Evolutionary conservation across 2,329 filamentous ascomycete species (phyloP).

Genomic region (Grosmannia huntii): DNA sequence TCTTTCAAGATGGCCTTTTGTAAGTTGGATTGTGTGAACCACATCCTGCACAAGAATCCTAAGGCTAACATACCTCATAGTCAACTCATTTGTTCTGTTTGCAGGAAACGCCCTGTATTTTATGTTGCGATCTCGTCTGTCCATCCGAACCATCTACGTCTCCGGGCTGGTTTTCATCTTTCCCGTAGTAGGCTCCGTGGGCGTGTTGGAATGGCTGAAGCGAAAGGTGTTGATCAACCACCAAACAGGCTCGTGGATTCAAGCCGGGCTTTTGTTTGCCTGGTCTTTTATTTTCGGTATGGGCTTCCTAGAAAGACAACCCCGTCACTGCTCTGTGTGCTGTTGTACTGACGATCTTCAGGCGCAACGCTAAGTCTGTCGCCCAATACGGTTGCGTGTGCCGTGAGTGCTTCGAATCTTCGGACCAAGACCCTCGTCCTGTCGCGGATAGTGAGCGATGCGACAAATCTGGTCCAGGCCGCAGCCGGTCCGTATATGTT

Average conservation of each 20-base stretch:
- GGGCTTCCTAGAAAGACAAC: not conserved
- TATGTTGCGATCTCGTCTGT: constrained; percentile 25
- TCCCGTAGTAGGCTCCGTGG: constrained; percentile 26
- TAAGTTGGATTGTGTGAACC: not conserved
- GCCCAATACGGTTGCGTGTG: constrained; percentile 13
- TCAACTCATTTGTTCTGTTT: constrained; percentile 17
- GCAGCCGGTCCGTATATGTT: constrained; percentile 14
- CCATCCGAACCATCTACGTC: constrained; percentile 30
- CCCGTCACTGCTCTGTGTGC: no score
- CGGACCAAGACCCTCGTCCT: constrained; percentile 12
- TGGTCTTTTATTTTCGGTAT: constrained; percentile 23
- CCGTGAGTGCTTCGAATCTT: constrained; percentile 9
- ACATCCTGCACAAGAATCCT: not conserved
- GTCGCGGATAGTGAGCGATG: constrained; percentile 10
- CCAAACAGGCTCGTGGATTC: constrained; percentile 21
- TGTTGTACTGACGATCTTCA: not conserved
- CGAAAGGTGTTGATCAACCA: constrained; percentile 18
- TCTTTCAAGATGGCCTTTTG: constrained; percentile 25
- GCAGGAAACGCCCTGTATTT: constrained; percentile 30
- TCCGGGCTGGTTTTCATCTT: constrained; percentile 22
- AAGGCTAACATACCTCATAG: not conserved
- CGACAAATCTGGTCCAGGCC: constrained; percentile 11
- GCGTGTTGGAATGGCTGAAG: constrained; percentile 26
- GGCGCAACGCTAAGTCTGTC: constrained; percentile 10
- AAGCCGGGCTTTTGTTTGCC: constrained; percentile 27